A percentile compares a stretch with the other conserved stretches of the same genome.
Evolutionary conservation across 1,284 basidiomycete genomes (phyloP).

Genomic region (Sphagnurus paluster): DNA sequence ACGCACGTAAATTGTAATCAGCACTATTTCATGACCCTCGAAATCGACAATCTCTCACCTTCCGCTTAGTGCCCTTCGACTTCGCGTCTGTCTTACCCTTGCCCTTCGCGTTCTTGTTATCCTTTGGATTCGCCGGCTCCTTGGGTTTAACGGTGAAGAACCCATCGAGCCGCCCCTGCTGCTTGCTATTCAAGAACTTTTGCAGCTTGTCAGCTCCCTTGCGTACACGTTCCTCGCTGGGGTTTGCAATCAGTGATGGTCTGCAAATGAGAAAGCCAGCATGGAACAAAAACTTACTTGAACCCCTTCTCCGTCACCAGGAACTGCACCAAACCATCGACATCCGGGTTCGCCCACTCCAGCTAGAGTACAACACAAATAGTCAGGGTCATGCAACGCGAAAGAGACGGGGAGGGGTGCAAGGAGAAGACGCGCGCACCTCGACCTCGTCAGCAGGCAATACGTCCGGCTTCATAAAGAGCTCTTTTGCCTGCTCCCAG

Average conservation of each 20-base stretch:
- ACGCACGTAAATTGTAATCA: not conserved
- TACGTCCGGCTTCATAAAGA: conserved; percentile 91
- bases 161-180: conserved; percentile 94
- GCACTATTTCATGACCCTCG: not conserved
- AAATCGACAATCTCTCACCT: conserved; percentile 40
- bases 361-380: conserved; percentile 62
- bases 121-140: conserved; percentile 41
- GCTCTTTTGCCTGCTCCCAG: conserved; percentile 90
- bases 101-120: conserved; percentile 32
- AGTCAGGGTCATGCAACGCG: no score
- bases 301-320: conserved; percentile 96
- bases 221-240: conserved; percentile 95
- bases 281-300: conserved; percentile 61
- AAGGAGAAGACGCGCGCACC: conserved; percentile 43
- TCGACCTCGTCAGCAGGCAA: conserved; percentile 85
- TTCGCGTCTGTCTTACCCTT: conserved; percentile 29
- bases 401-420: not conserved
- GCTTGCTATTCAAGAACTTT: conserved; percentile 88
- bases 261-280: conserved; percentile 2
- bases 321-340: conserved; percentile 94
- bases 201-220: conserved; percentile 93
- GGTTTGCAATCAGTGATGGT: conserved; percentile 7
- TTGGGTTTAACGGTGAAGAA: conserved; percentile 84
- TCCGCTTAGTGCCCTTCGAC: conserved; percentile 63
- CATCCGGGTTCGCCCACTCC: conserved; percentile 93